phyloP scores from a whole-genome alignment of 148 eudicot genomes.

The Rheum nobile region DNA sequence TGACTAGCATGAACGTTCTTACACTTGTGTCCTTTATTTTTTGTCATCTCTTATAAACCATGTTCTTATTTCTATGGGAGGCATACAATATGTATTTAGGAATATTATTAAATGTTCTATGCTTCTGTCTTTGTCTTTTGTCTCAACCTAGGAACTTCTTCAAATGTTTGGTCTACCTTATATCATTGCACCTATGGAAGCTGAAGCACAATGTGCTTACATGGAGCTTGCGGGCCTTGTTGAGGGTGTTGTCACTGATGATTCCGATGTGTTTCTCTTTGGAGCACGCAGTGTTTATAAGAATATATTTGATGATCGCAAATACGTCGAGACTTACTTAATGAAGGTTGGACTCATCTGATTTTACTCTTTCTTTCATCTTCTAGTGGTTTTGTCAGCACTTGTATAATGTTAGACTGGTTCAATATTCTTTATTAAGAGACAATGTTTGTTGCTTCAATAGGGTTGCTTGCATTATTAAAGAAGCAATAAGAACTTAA shows the following conservation, averaged over 20 bases:
- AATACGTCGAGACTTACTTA: slow-evolving; percentile 89
- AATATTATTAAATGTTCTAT: background rate
- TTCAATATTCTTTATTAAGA: background rate
- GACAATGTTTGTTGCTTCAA: background rate
- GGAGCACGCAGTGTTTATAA: slow-evolving; percentile 89
- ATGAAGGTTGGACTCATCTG: slow-evolving; percentile 52
- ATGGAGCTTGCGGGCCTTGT: slow-evolving; percentile 91
- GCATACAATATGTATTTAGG: background rate
- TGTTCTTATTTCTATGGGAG: background rate
- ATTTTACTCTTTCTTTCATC: background rate
- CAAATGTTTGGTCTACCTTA: slow-evolving; percentile 99
- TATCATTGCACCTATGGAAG: slow-evolving; percentile 99
- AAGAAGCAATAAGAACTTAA: background rate
- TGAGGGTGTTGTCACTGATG: slow-evolving; percentile 99
- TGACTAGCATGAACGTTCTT: background rate
- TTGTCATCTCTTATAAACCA: background rate
- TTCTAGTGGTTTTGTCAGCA: background rate
- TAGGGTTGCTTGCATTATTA: background rate
- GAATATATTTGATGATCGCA: slow-evolving; percentile 97
- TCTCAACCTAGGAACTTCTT: slow-evolving; percentile 68
- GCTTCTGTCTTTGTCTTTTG: slow-evolving; percentile 7
- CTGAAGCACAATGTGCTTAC: slow-evolving; percentile 99
- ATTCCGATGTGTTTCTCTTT: slow-evolving; percentile 94
- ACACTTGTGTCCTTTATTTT: background rate
- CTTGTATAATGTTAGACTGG: background rate